Evolutionary conservation across 2,329 filamentous ascomycete genomes (phyloP), one percentile per base, ranked within the genome.

Genomic region (Pestalotiopsis sp.): DNA sequence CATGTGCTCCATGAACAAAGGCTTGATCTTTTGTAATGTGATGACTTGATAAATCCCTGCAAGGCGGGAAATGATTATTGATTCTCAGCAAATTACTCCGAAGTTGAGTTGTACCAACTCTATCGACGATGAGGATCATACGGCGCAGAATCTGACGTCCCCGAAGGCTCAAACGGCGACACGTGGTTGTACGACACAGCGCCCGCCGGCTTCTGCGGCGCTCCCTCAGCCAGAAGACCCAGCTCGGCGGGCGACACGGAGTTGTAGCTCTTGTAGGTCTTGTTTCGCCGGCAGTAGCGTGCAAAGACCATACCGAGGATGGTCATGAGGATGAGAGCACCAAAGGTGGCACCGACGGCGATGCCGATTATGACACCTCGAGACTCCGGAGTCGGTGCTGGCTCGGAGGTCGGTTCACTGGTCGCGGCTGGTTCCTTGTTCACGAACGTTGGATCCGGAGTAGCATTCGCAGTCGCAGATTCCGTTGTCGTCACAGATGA

Each of bases 61-160:
- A n/a, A n/a, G n/a, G n/a, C n/a, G n/a, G n/a, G n/a, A n/a, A n/a
- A n/a, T n/a, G n/a, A n/a, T n/a, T n/a, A n/a, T n/a, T n/a, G n/a
- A n/a, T n/a, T n/a, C n/a, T n/a, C n/a, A n/a, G n/a, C n/a, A n/a
- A n/a, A n/a, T n/a, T n/a, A n/a, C 6, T 49, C 17, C 27, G 27
- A 31, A 31, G 27, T 31, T 31, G 17, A 52, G 9, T 52, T 9
- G 45, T 52, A n/a, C 2, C 5, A 23, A 0, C 2, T n/a, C 6
- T 52, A 62, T 0, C 13, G 59, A 61, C 31, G 59, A 23, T 62
- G 36, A 62, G 59, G 59, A 41, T 62, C 59, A 62, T 62, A 62
- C n/a, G 25, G 59, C 14, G 13, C 59, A 62, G 27, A 20, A 2
- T 17, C 27, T 3, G 17, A 14, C 12, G 36, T 14, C 14, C 27